Conservation (phyloP, 2,329 filamentous ascomycete species). For the Talaromyces rugulosus region DNA sequence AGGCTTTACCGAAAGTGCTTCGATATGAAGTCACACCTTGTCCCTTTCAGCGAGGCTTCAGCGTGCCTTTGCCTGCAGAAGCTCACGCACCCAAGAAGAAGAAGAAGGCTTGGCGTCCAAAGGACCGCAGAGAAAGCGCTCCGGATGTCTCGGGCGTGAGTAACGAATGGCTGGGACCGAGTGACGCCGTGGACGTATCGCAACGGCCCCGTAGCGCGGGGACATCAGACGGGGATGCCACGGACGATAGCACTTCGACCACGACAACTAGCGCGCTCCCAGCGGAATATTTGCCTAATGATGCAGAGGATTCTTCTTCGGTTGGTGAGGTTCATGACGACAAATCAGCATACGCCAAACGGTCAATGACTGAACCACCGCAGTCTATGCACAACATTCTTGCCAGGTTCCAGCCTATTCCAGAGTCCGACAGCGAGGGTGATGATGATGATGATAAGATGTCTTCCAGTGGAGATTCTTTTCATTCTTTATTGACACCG, state of each 20-base stretch:
- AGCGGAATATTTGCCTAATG: background rate
- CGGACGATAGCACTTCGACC: constrained; percentile 26
- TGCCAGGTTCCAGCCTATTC: constrained; percentile 33
- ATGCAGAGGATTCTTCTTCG: constrained; percentile 16
- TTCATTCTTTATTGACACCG: constrained; percentile 33
- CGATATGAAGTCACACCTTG: constrained; percentile 85
- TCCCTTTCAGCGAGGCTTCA: constrained; percentile 75
- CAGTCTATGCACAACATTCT: constrained; percentile 34
- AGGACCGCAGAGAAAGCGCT: constrained; percentile 42
- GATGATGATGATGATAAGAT: constrained; percentile 23
- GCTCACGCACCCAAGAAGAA: constrained; percentile 58
- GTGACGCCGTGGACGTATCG: constrained; percentile 14
- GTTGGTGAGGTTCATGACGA: constrained; percentile 12
- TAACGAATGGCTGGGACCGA: constrained; percentile 14
- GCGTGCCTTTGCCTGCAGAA: constrained; percentile 66
- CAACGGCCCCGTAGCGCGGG: constrained; percentile 28
- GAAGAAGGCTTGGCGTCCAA: constrained; percentile 66
- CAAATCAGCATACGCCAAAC: constrained; percentile 13
- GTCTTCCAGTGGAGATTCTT: constrained; percentile 40
- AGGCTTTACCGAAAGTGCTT: constrained; percentile 66
- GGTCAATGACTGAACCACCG: constrained; percentile 26
- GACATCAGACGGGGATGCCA: constrained; percentile 29
- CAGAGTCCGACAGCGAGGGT: constrained; percentile 23
- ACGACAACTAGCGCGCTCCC: constrained; percentile 17
- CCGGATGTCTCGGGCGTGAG: constrained; percentile 16